phyloP scores from a whole-genome alignment of 495 filamentous ascomycete genomes.

The Aspergillus olivimuriae region DNA sequence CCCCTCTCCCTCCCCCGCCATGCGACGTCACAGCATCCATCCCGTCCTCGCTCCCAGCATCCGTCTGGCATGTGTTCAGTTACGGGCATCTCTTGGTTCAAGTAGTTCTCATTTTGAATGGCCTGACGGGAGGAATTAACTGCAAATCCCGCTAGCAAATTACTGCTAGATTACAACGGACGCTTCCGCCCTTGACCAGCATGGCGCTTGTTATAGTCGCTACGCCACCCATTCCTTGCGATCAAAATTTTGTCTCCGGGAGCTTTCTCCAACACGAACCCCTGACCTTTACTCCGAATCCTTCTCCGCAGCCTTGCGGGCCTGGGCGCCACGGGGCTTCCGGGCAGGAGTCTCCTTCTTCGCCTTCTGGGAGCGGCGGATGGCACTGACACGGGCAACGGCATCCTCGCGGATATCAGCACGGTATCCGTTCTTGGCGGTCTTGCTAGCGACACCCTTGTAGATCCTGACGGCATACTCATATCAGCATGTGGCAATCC shows the following conservation, averaged over 20 bases:
- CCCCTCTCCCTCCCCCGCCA: not conserved
- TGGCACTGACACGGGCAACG: slow-evolving; percentile 80
- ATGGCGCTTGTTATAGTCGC: slow-evolving; percentile 17
- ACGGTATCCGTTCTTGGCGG: slow-evolving; percentile 79
- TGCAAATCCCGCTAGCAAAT: slow-evolving; percentile 12
- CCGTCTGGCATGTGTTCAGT: too few relatives aligned
- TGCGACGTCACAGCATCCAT: not conserved
- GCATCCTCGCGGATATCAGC: slow-evolving; percentile 80
- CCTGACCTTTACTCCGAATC: slow-evolving; percentile 35
- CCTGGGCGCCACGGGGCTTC: slow-evolving; percentile 78
- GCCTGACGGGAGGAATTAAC: slow-evolving; percentile 9
- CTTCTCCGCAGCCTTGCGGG: slow-evolving; percentile 63
- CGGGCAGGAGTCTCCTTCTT: slow-evolving; percentile 66
- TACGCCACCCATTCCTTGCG: slow-evolving; percentile 9
- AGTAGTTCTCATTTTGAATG: slow-evolving; percentile 17
- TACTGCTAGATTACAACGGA: slow-evolving; percentile 32
- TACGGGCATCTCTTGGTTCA: too few relatives aligned
- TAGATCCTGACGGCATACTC: slow-evolving; percentile 75
- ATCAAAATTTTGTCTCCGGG: slow-evolving; percentile 9
- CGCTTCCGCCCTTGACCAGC: slow-evolving; percentile 22
- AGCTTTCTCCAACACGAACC: not conserved
- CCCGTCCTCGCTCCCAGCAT: too few relatives aligned
- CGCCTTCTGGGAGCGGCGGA: slow-evolving; percentile 70
- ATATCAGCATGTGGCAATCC: too few relatives aligned
- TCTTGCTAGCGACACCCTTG: slow-evolving; percentile 70